Base-by-base conservation (phyloP, 2,329 filamentous ascomycete species). In the Fusarium bulbicola region DNA sequence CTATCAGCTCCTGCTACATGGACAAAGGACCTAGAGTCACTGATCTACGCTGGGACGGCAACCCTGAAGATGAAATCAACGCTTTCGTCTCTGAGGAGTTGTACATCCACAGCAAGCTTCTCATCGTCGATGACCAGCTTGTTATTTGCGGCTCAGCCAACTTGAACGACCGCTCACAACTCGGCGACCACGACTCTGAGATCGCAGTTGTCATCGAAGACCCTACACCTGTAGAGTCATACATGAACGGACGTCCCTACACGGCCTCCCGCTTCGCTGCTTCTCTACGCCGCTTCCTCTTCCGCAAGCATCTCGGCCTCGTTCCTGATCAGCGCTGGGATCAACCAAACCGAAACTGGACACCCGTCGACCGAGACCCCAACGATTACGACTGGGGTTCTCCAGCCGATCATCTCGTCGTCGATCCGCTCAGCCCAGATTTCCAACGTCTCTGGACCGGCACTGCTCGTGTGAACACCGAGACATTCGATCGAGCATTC, bases 171-270 rank as follows among this genome's bases (percentile, higher is more conserved):
- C 85, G 87, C 66, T 95, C 92, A 7, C 93, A 97, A 83, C 88
- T 97, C 8, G 94, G 94, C 40, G 88, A 90, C 65, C 94, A 96
- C 82, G 95, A 97, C 83, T 94, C 91, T 2, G 95, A 97, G 80
- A 94, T 97, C 62, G 94, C 94, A n/a, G 92, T 97, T 72, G 88
- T 97, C 64, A 93, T 97, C 77, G 92, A 96, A 80, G 94, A 97
- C 79, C 88, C 90, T 5, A 89, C 91, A 3, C 85, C 90, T 3
- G 85, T 97, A 21, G 88, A 92, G 20, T 92, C 91, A 24, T 83
- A 82, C 68, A 97, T 97, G 93, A 88, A 92, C 71, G 93, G 93
- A 7, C 84, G 86, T 28, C 90, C 90, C 0, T 97, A 88, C 84
- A 87, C 86, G 37, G 95, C 93, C 13, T 91, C 91, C 14, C 88